Evolutionary conservation across 768 basidiomycete species (phyloP), one percentile per base, ranked within the genome.

Genomic region (Lactifluus echinatus): DNA sequence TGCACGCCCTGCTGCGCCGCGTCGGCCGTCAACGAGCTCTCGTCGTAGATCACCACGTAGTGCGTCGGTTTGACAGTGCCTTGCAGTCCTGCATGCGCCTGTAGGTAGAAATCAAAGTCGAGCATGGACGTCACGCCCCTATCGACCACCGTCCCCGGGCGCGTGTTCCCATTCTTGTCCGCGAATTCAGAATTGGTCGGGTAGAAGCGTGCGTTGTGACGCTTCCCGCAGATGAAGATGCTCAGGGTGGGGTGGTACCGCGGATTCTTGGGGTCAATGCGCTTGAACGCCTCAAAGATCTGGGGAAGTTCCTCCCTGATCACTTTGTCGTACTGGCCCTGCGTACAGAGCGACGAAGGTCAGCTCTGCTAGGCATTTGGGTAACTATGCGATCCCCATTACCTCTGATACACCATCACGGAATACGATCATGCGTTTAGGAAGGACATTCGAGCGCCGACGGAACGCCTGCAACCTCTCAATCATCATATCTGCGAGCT

Each of bases 381-480:
- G n/a, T n/a, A n/a, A n/a, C n/a, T n/a, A n/a, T n/a, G n/a, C n/a
- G n/a, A n/a, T n/a, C n/a, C n/a, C n/a, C n/a, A n/a, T 12, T 56
- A 85, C 88, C 75, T 87, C 86, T 1, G 87, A 89, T 3, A 90
- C 87, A 39, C 89, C 90, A 68, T 91, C 88, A 15, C 90, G 81
- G 64, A 83, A 93, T 7, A 92, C 74, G 33, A 85, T 70, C 6
- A 93, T 75, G 3, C 88, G 77, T 1, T 82, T 77, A 0, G 90
- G 90, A 1, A 92, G 73, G 0, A 64, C 53, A 56, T 69, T 77
- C 60, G 56, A 66, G 46, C 75, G 80, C 67, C 69, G 72, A 61
- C 80, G 73, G 63, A 79, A 92, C 2, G 74, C 62, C 50, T 74
- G 70, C 34, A 92, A 69, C 2, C 90, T 79, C 55, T 92, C 89